Percentiles rank a stretch among this genome's conserved stretches.
phyloP scores from a whole-genome alignment of 148 eudicot species.

The Pharnaceum exiguum region DNA sequence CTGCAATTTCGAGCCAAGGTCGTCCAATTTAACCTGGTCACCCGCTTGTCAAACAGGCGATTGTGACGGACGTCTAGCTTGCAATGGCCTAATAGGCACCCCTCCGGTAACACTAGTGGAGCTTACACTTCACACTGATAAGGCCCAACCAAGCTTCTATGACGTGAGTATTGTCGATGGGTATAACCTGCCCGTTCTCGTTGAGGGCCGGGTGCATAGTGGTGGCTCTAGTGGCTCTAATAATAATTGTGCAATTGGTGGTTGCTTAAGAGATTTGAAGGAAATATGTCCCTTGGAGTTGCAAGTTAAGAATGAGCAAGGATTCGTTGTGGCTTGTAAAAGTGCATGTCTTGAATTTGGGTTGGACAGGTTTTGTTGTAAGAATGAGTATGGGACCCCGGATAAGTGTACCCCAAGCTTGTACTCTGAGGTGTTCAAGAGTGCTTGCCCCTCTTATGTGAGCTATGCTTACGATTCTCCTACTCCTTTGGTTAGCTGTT shows the following conservation, averaged over 20 bases:
- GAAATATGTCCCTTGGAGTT: constrained; percentile 54
- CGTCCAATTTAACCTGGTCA: constrained; percentile 7
- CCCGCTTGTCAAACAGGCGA: constrained; percentile 65
- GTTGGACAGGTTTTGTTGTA: constrained; percentile 55
- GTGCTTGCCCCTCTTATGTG: constrained; percentile 53
- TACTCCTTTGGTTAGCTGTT: constrained; percentile 50
- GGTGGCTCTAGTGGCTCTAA: too few relatives aligned
- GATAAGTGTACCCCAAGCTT: constrained; percentile 57
- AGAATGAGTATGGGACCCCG: constrained; percentile 53
- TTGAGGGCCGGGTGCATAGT: constrained; percentile 23
- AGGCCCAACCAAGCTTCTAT: constrained; percentile 47
- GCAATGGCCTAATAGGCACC: constrained; percentile 49
- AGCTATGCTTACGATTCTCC: constrained; percentile 66
- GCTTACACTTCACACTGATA: constrained; percentile 40
- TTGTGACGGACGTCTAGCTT: constrained; percentile 47
- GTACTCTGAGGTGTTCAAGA: constrained; percentile 60
- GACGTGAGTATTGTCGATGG: constrained; percentile 78
- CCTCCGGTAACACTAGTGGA: constrained; percentile 69
- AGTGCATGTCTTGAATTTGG: constrained; percentile 71
- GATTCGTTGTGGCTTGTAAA: constrained; percentile 64
- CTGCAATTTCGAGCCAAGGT: constrained; percentile 37
- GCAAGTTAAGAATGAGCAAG: constrained; percentile 24
- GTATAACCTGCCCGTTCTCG: constrained; percentile 58
- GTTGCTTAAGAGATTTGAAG: constrained; percentile 47
- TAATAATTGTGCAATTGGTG: constrained; percentile 33